phyloP scores from a whole-genome alignment of 179 eudicot genomes.

The Actinidia polygama region DNA sequence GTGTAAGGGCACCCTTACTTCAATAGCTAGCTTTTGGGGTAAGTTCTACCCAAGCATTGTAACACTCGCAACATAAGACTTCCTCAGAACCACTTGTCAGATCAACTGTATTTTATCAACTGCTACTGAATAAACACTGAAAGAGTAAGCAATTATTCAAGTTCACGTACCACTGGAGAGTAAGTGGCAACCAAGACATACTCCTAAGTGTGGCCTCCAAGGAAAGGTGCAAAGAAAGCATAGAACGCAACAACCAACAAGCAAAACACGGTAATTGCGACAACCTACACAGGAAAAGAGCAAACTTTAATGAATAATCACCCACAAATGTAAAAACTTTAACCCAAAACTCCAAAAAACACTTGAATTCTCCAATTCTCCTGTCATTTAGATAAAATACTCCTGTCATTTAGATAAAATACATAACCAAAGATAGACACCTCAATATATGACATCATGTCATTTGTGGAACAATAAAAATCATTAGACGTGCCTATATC shows the following conservation, averaged over 20 bases:
- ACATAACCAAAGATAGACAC: background rate
- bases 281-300: constrained; percentile 58
- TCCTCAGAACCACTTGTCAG: background rate
- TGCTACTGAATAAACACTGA: background rate
- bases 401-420: background rate
- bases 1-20: too few species aligned
- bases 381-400: too few species aligned
- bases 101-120: background rate
- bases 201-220: constrained; percentile 89
- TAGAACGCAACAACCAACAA: constrained; percentile 93
- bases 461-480: background rate
- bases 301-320: constrained; percentile 4
- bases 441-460: background rate
- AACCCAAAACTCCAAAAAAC: background rate
- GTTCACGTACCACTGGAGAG: constrained; percentile 82
- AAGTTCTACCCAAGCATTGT: too few species aligned
- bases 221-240: constrained; percentile 94
- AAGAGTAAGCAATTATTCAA: constrained; percentile 1
- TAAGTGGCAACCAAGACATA: constrained; percentile 66
- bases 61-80: background rate
- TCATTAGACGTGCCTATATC: background rate
- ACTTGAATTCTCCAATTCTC: too few species aligned
- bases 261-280: constrained; percentile 92
- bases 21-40: too few species aligned
- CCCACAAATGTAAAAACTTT: constrained; percentile 8